Percentiles rank a stretch among this genome's conserved stretches.
Evolutionary conservation across 495 filamentous ascomycete species (phyloP).

Genomic region (Tuber microsphaerosporum): DNA sequence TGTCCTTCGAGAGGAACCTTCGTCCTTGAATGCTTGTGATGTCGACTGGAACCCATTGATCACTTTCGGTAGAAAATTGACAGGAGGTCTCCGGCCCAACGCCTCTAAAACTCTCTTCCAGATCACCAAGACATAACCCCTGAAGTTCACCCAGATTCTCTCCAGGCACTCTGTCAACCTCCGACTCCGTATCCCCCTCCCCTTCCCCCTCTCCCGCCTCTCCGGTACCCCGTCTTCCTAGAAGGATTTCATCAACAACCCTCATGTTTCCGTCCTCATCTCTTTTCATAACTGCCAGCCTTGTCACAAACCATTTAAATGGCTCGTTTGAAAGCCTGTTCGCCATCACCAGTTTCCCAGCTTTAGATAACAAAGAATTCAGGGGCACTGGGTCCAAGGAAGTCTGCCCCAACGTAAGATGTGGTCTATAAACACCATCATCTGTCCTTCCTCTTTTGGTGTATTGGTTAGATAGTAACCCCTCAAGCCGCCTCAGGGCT

Average conservation of each 20-base stretch:
- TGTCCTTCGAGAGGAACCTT: constrained; percentile 19
- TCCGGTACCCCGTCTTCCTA: constrained; percentile 19
- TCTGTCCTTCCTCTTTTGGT: constrained; percentile 17
- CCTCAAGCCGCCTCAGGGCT: constrained; percentile 27
- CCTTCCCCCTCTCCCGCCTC: constrained; percentile 5
- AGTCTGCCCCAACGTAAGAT: constrained; percentile 54
- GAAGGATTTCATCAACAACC: constrained; percentile 42
- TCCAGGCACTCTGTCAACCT: background rate
- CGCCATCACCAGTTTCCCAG: constrained; percentile 40
- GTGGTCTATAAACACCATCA: constrained; percentile 41
- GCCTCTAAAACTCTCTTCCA: background rate
- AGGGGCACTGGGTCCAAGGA: constrained; percentile 42
- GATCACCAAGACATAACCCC: background rate
- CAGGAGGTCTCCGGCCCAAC: background rate
- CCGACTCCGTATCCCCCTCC: constrained; percentile 5
- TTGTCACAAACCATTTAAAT: constrained; percentile 45
- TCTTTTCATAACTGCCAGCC: constrained; percentile 48
- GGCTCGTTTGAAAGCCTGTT: background rate
- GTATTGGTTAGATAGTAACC: constrained; percentile 27
- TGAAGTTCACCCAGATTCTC: background rate
- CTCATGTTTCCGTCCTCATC: constrained; percentile 46
- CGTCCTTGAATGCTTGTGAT: background rate
- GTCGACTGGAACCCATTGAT: constrained; percentile 29
- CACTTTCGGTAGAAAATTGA: constrained; percentile 34
- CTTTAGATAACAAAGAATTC: constrained; percentile 47